Base-by-base conservation (phyloP, 1,139 yeast species). In the Yamadazyma buinensis region DNA sequence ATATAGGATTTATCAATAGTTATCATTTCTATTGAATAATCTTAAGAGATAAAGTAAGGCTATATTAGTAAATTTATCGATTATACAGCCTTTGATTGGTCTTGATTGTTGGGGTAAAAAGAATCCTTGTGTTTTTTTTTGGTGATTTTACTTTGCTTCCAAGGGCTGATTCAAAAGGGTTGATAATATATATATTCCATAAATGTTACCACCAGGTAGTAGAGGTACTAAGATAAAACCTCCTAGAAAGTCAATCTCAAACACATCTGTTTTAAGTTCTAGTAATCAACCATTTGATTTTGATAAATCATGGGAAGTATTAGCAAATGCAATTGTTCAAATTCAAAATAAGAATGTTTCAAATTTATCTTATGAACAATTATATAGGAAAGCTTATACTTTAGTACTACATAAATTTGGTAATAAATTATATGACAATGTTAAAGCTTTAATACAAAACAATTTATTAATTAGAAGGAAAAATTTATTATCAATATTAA, bases 361-460 rank as follows among this genome's bases (percentile, higher is more conserved):
- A 4, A 73, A 75, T 39, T 65, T 90, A 22, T 84, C 95, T 1
- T 92, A 86, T 53, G 96, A 88, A 48, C 86, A 81, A 46, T 69
- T 92, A 2, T 92, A 92, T 55, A 66, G 95, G 33, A 77, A 82
- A 25, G 87, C 95, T 0, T 92, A 92, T 52, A 78, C 80, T 15
- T 55, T 88, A 27, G 97, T 88, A 3, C 57, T 87, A 29, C 72
- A 85, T 39, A 88, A 86, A 47, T 75, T 72, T 46, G 95, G 95
- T 3, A 76, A 72, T 26, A 69, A 69, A 45, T 63, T 92, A 2
- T 87, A 90, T 49, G 81, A 76, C 5, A 72, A 77, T 30, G 82
- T 87, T 11, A 59, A 73, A 23, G 58, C 49, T 5, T 64, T 78
- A 21, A 67, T 88, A 2, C 60, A 65, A 4, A 49, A 54, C 1